phyloP scores from a whole-genome alignment of 2,329 filamentous ascomycete species.

The Fusarium setosum region DNA sequence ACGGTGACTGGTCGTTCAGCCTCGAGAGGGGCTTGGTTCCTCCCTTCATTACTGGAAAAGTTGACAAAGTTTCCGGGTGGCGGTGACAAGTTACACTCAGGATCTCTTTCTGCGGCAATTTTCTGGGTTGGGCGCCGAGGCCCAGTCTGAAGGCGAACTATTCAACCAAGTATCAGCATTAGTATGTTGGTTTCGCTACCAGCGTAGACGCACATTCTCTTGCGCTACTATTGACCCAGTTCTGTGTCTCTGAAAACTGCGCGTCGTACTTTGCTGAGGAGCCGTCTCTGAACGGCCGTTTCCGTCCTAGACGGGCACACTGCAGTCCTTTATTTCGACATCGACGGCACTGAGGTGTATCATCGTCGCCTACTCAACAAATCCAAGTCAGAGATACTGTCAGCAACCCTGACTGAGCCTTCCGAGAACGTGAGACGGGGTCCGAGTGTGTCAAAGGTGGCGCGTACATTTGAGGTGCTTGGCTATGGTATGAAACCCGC shows the following conservation, averaged over 20 bases:
- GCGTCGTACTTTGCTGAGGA: conserved; percentile 39
- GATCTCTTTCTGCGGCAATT: conserved; percentile 5
- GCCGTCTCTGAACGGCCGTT: conserved; percentile 27
- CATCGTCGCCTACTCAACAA: conserved; percentile 20
- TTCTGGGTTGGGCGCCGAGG: neutral
- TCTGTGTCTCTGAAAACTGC: conserved; percentile 32
- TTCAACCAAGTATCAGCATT: fast-evolving
- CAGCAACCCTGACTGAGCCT: neutral
- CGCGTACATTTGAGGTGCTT: conserved; percentile 39
- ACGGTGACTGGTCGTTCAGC: neutral
- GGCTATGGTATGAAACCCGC: neutral
- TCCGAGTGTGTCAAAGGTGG: neutral
- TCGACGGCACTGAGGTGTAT: conserved; percentile 1
- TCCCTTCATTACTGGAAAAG: neutral
- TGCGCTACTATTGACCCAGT: conserved; percentile 35
- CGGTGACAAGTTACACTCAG: neutral
- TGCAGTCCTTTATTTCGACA: conserved; percentile 23
- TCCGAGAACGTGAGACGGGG: neutral
- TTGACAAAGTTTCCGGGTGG: fast-evolving
- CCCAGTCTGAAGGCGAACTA: conserved; percentile 36
- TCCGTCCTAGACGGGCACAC: conserved; percentile 19
- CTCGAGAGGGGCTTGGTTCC: neutral
- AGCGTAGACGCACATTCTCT: conserved; percentile 15
- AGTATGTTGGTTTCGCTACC: fast-evolving
- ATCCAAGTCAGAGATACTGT: neutral